Evolutionary conservation across 257 asterid genomes (phyloP), one percentile per base, ranked within the genome.

Genomic region (Solanum etuberosum): DNA sequence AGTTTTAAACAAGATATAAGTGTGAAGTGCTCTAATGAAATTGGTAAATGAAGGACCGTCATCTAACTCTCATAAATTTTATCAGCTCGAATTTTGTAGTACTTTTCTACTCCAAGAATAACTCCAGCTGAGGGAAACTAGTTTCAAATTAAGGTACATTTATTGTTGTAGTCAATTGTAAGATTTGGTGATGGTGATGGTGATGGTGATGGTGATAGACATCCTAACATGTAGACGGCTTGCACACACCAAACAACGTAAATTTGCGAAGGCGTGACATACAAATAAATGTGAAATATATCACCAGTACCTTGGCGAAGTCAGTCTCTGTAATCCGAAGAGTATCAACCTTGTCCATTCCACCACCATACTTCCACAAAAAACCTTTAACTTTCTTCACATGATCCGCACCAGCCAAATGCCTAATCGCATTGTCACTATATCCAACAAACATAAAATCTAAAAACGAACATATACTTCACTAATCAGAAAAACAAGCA

Each of bases 341-440:
- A 86, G 84, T 89, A 74, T 93, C 94, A 72, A 89, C 89, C 73
- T 91, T 91, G 86, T 94, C 95, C 93, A 89, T 93, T 21, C 90
- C 96, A 88, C 97, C 97, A 23, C 99, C 98, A 83, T 95, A 57
- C 86, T 93, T 97, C 94, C 98, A 93, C 88, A 97, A 86, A 87
- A 95, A 95, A 29, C 91, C 88, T 93, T 97, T 94, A 73, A 94
- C 95, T 88, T 90, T 92, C 94, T 94, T 97, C 92, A 91, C 65
- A 88, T 97, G 99, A 89, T 94, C 98, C 80, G n/a, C 93, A 86
- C 97, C 90, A 6, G 97, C 95, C 89, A 97, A 90, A 92, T 97
- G 99, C 87, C 85, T 90, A 80, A 97, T 91, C 2, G 92, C 94
- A 42, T 92, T 88, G 70, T 92, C 95, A 86, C 99, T 94, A 93